These are phyloP conservation scores for Thozetella sp. DNA, from an alignment of 495 filamentous ascomycete genomes.

Conservation along the genomic window DNA sequence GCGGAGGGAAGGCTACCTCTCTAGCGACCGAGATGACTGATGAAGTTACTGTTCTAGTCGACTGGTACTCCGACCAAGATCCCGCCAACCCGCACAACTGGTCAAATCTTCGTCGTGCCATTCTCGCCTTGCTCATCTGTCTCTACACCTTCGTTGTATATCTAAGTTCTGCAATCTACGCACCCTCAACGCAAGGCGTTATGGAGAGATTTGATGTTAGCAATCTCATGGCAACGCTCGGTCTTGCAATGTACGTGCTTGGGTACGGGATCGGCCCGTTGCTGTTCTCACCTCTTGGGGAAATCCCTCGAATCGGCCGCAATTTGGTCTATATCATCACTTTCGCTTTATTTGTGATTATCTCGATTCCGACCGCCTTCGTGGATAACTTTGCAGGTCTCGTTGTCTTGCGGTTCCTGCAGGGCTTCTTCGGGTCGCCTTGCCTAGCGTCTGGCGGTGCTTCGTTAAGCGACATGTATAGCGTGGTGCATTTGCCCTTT, in stretches of 20 bases:
- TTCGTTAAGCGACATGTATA: slow-evolving; percentile 1
- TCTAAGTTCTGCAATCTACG: background rate
- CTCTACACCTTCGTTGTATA: background rate
- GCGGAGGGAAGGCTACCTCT: too few relatives aligned
- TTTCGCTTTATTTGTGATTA: background rate
- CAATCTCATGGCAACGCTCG: background rate
- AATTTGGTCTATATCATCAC: slow-evolving; percentile 43
- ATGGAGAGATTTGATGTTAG: background rate
- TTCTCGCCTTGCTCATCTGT: background rate
- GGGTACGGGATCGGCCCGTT: slow-evolving; percentile 54
- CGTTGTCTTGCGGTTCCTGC: background rate
- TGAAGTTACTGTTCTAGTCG: too few relatives aligned
- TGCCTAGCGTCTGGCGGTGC: slow-evolving; percentile 3
- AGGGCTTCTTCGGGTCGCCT: background rate
- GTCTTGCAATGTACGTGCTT: slow-evolving; percentile 44
- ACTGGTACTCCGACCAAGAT: slow-evolving; percentile 58
- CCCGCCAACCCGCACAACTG: slow-evolving; percentile 50
- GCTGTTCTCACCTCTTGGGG: slow-evolving; percentile 29
- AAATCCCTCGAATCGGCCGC: slow-evolving; percentile 67
- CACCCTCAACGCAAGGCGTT: background rate
- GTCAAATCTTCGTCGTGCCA: slow-evolving; percentile 41
- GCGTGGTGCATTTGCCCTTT: background rate
- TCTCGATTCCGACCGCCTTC: slow-evolving; percentile 73
- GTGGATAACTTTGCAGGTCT: slow-evolving; percentile 57
- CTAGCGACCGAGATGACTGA: too few relatives aligned